Base-by-base conservation (phyloP, 2,329 filamentous ascomycete genomes). In the Blastomyces silverae region DNA sequence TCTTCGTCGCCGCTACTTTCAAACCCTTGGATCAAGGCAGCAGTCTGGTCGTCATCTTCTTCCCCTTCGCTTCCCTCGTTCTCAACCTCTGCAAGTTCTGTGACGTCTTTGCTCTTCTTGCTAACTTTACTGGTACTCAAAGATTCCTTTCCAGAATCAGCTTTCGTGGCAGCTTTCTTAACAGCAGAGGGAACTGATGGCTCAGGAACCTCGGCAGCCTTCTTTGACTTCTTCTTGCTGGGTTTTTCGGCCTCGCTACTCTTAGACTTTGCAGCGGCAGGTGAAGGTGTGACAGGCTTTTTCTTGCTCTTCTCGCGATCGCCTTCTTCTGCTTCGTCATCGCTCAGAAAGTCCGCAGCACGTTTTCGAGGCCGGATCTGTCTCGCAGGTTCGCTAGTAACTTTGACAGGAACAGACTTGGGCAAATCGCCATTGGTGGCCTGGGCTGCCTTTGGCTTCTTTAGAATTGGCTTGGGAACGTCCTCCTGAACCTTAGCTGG, bases 1-100 rank as follows among this genome's bases (percentile, higher is more conserved):
- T 80, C 81, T 50, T 83, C 81, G 50, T 83, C 83, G 44, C 76
- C 79, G 62, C 80, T 81, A 69, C 81, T 83, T 73, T 85, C 83
- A 65, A 85, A 85, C 11, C 83, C 83, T 66, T 79, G 79, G 67
- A 85, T 76, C 31, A 85, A 75, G 25, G 79, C 81, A 42, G 78
- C 76, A n/a, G 82, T 84, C 67, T 83, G 81, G 67, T 84, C 82
- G 67, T 81, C 81, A 53, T 77, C 72, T 34, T 74, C 76, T 31
- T 77, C 75, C 8, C 74, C 75, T 59, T 25, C 56, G 37, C 56
- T 59, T 31, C 73, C 73, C 7, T 71, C 74, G 58, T 71, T 71
- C 44, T 53, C 64, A 48, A 58, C 48, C 20, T 60, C 60, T 6
- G 57, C 42, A 8, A 81, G 64, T 34, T 65, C 66, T 53, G 53